Evolutionary conservation across 257 asterid species (phyloP), one percentile per base, ranked within the genome.

Genomic region (Pogostemon cablin): DNA sequence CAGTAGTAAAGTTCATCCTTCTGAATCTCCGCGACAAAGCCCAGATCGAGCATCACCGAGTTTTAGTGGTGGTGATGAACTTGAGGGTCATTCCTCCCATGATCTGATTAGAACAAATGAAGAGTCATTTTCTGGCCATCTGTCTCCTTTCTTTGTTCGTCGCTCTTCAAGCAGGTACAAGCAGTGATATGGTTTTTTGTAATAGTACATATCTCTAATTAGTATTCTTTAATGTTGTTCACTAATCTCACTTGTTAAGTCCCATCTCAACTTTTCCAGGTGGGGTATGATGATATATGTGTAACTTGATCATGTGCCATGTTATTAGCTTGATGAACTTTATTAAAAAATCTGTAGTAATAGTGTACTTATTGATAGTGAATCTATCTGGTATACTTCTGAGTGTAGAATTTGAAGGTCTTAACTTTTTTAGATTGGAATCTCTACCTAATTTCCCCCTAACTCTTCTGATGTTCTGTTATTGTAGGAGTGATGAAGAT

Each of bases 41-140:
- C 86, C 89, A 9, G 92, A 87, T 68, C 89, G 86, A 48, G 81
- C 82, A 40, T 90, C 95, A 70, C 93, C 96, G 38, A 74, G 78
- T 86, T 88, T 84, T 77, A 79, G 84, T 77, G 87, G 81, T 77
- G 96, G 79, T 69, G 74, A 63, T 75, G 25, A 20, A 20, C 25
- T 81, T 69, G 88, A 72, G 66, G 85, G 63, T 75, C 70, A 72
- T 81, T 85, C 83, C 62, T 82, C 83, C 37, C 81, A 72, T 65
- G 81, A 79, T 71, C 74, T 79, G 69, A 66, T 80, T 42, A 74
- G 72, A 78, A 77, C 80, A 68, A 78, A 80, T 72, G 78, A 79
- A 67, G 60, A 80, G 55, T 81, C 86, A 3, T 78, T 71, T 74
- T 78, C 80, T 42, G 82, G 79, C 53, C 73, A 68, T 56, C 82